These are phyloP conservation scores for Lipomyces oligophaga DNA, from an alignment of 805 yeast genomes.

Conservation along the genomic window DNA sequence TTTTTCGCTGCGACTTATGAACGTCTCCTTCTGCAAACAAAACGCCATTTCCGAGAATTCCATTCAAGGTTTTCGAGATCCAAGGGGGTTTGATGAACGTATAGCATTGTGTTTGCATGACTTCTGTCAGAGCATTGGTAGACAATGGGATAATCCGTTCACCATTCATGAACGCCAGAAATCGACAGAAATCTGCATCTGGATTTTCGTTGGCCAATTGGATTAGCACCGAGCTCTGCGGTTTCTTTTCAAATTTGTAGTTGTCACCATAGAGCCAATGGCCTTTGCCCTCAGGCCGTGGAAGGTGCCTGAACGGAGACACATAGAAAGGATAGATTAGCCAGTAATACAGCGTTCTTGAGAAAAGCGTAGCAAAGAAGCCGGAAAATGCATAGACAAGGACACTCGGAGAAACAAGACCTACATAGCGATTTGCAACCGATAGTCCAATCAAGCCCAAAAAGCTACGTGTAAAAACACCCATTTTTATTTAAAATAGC, in stretches of 20 bases:
- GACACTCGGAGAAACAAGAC: no score
- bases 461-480: no score
- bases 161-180: slow-evolving; percentile 6
- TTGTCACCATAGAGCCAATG: slow-evolving; percentile 19
- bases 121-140: slow-evolving; percentile 10
- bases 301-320: slow-evolving; percentile 15
- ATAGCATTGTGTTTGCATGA: slow-evolving; percentile 18
- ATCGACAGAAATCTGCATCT: slow-evolving; percentile 7
- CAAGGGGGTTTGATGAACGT: slow-evolving; percentile 21
- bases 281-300: slow-evolving; percentile 1
- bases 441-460: no score
- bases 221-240: slow-evolving; percentile 3
- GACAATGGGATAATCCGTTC: slow-evolving; percentile 17
- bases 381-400: no score
- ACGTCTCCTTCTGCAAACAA: slow-evolving; percentile 25
- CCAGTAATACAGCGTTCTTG: slow-evolving; percentile 14
- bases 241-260: background rate
- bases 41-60: slow-evolving; percentile 22
- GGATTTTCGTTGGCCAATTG: slow-evolving; percentile 9
- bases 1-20: slow-evolving; percentile 21
- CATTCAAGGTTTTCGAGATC: slow-evolving; percentile 3
- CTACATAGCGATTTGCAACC: no score
- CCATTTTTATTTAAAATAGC: no score
- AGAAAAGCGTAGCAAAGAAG: no score
- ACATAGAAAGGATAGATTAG: slow-evolving; percentile 18